A percentile compares a stretch with the other conserved stretches of the same genome.
phyloP scores from a whole-genome alignment of 2,329 filamentous ascomycete species.

The Epichloe coenophiala region DNA sequence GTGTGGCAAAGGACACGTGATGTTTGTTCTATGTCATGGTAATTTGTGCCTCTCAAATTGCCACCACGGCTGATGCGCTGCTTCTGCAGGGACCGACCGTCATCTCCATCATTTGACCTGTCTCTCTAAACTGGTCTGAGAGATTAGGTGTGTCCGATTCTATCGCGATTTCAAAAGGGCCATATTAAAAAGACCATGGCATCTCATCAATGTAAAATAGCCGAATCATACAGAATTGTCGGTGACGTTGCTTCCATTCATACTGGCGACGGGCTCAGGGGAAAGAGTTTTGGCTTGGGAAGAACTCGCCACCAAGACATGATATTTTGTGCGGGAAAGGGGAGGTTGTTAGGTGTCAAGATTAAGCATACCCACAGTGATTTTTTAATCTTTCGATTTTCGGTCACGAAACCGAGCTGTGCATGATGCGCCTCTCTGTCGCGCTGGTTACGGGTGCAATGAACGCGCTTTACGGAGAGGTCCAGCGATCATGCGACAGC shows the following conservation, averaged over 20 bases:
- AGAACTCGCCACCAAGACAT: neutral
- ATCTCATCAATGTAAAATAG: conserved; percentile 4
- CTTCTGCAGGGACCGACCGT: neutral
- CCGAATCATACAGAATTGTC: conserved; percentile 5
- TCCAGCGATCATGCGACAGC: conserved; percentile 6
- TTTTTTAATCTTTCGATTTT: conserved; percentile 13
- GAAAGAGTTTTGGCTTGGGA: neutral
- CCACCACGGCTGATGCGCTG: conserved; percentile 1
- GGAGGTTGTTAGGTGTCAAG: conserved; percentile 11
- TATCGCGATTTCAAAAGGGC: conserved; percentile 1
- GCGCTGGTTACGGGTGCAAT: conserved; percentile 22
- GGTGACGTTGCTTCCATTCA: conserved; percentile 7
- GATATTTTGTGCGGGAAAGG: conserved; percentile 4
- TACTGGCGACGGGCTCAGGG: conserved; percentile 3
- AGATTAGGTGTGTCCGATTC: neutral
- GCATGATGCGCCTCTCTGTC: conserved; percentile 10
- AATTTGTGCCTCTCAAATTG: conserved; percentile 1
- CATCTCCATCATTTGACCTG: neutral
- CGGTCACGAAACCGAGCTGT: neutral
- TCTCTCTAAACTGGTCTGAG: conserved; percentile 2
- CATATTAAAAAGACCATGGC: conserved; percentile 2
- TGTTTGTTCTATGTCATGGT: conserved; percentile 5
- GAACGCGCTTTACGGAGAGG: conserved; percentile 11
- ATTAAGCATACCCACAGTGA: conserved; percentile 19
- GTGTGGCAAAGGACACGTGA: conserved; percentile 6